phyloP scores from a whole-genome alignment of 2,329 filamentous ascomycete genomes.

The Calonectria crousiana region DNA sequence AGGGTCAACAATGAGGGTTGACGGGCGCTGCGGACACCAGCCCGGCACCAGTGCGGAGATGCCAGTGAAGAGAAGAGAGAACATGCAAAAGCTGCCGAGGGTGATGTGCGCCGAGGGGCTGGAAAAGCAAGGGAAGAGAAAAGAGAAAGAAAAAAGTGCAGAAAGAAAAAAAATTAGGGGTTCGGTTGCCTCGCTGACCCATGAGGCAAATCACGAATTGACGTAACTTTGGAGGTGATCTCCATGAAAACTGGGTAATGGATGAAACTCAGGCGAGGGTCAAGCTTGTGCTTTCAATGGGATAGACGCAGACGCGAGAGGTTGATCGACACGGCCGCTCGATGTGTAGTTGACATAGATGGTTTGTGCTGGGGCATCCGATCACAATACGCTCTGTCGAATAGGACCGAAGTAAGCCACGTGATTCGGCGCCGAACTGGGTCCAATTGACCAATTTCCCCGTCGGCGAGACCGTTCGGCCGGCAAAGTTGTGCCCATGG shows the following conservation, averaged over 20 bases:
- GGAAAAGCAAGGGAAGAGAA: constrained; percentile 13
- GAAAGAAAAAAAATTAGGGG: constrained; percentile 3
- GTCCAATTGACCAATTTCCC: not conserved
- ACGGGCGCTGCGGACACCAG: not conserved
- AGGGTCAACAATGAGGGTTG: not conserved
- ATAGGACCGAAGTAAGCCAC: not conserved
- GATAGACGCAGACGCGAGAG: not conserved
- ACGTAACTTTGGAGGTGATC: constrained; percentile 12
- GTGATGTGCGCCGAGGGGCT: not conserved
- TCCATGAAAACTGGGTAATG: constrained; percentile 9
- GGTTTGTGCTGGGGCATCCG: not conserved
- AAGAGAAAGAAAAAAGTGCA: not conserved
- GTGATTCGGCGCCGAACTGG: constrained; percentile 8
- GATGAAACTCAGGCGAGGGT: not conserved
- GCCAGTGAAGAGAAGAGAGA: not conserved
- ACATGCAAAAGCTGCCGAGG: not conserved
- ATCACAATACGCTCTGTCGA: not conserved
- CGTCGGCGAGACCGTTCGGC: constrained; percentile 19
- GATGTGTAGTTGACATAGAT: not conserved
- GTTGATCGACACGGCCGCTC: not conserved
- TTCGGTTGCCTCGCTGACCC: not conserved
- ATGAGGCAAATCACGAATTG: not conserved
- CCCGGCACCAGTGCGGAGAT: not conserved
- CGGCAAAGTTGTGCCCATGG: not conserved
- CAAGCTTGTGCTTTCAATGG: not conserved